Conservation (phyloP, 495 filamentous ascomycete species). For the Talaromyces stipitatus region DNA sequence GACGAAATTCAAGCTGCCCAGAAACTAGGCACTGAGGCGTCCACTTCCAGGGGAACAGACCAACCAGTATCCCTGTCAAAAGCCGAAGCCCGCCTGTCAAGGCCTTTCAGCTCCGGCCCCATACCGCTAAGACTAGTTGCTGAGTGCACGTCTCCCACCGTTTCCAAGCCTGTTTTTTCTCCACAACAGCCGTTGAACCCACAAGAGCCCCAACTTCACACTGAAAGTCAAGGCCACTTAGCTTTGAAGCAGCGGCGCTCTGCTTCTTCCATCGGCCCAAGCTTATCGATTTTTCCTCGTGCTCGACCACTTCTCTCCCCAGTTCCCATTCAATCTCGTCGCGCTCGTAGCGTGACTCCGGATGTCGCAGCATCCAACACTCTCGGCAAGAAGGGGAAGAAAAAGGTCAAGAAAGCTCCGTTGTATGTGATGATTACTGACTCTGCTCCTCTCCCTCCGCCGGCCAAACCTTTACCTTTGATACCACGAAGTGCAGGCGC, state of each 20-base stretch:
- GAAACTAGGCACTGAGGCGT: neutral
- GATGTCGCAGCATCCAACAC: neutral
- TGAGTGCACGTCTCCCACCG: slow-evolving; percentile 1
- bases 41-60: neutral
- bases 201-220: neutral
- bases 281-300: neutral
- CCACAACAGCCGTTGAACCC: neutral
- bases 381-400: neutral
- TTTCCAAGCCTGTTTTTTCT: neutral
- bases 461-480: slow-evolving; percentile 3
- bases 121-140: slow-evolving; percentile 8
- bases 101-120: neutral
- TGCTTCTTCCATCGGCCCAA: neutral
- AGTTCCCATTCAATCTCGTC: slow-evolving; percentile 3
- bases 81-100: neutral
- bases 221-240: neutral
- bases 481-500: slow-evolving; percentile 2
- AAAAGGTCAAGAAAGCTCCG: neutral
- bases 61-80: neutral
- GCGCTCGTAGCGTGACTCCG: slow-evolving; percentile 4
- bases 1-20: neutral
- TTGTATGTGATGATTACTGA: slow-evolving; percentile 5
- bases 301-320: slow-evolving; percentile 3
- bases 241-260: neutral
- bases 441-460: slow-evolving; percentile 7